Percentiles rank a stretch among this genome's conserved stretches.
Conservation (phyloP, 371 early-diverging fungal species). For the Rhizopus delemar region DNA sequence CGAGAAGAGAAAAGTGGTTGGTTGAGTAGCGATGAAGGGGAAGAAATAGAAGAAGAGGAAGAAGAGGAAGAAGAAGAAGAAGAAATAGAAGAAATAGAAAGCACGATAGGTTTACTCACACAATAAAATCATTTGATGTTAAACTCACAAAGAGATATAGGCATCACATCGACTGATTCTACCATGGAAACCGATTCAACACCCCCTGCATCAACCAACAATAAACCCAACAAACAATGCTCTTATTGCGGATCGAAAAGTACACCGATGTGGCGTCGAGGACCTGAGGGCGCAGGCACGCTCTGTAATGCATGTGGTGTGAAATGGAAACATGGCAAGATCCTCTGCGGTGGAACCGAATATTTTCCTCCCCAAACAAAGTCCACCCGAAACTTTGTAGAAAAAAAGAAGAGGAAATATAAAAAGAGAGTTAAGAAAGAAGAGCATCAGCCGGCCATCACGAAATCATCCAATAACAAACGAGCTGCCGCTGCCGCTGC, state of each 20-base stretch:
- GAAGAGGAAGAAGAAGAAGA: neutral
- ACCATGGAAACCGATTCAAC: neutral
- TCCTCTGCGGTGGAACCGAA: conserved; percentile 28
- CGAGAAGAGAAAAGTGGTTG: conserved; percentile 11
- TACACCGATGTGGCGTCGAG: conserved; percentile 92
- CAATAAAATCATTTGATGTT: neutral
- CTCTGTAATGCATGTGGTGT: conserved; percentile 93
- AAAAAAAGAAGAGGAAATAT: conserved; percentile 18
- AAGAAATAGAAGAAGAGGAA: neutral
- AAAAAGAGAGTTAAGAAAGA: conserved; percentile 12
- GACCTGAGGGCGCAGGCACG: conserved; percentile 77
- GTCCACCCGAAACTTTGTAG: neutral
- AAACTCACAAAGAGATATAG: neutral
- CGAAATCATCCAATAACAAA: neutral
- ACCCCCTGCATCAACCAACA: neutral
- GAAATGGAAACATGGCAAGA: conserved; percentile 81
- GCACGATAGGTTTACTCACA: neutral
- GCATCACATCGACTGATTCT: neutral
- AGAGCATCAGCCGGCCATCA: neutral
- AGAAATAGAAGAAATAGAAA: neutral
- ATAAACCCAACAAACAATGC: conserved; percentile 50
- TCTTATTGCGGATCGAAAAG: conserved; percentile 77
- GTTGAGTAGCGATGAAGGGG: conserved; percentile 18
- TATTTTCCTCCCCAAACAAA: neutral
- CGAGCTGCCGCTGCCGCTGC: neutral